phyloP scores from a whole-genome alignment of 306 rosid genomes.

The Cercis canadensis region DNA sequence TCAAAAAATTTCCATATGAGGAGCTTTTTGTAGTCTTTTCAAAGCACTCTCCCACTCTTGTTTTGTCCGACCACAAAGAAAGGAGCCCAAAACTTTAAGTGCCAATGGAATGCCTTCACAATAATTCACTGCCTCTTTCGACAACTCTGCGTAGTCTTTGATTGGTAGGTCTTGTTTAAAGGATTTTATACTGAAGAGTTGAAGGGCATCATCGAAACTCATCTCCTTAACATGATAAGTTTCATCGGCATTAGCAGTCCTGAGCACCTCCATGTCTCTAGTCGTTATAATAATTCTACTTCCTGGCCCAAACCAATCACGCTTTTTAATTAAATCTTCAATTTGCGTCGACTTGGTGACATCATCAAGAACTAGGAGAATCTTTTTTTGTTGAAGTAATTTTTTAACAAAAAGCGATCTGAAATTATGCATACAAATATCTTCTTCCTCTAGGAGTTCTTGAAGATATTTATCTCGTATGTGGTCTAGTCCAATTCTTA shows the following conservation, averaged over 20 bases:
- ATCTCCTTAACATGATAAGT: not conserved
- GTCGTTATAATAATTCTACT: slow-evolving; percentile 23
- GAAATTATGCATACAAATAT: no score
- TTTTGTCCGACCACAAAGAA: not conserved
- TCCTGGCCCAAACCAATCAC: slow-evolving; percentile 20
- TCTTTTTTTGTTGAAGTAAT: not conserved
- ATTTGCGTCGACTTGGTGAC: not conserved
- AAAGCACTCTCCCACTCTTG: slow-evolving; percentile 15
- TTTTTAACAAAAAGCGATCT: not conserved
- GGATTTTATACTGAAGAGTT: slow-evolving; percentile 26
- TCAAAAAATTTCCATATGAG: not conserved
- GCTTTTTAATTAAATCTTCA: not conserved
- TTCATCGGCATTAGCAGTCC: not conserved
- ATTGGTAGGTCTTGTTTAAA: not conserved
- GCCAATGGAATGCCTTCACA: slow-evolving; percentile 30
- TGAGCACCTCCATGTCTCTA: not conserved
- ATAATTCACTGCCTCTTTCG: not conserved
- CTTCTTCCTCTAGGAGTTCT: not conserved
- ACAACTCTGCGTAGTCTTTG: not conserved
- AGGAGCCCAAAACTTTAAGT: slow-evolving; percentile 15
- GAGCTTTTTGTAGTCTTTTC: no score
- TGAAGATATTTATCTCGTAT: not conserved
- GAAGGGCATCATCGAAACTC: slow-evolving; percentile 1
- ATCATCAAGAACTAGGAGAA: slow-evolving; percentile 34
- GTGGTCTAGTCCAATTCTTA: not conserved